These are phyloP conservation scores for Mangifera indica DNA, from an alignment of 345 rosid species.

Conservation along the genomic window DNA sequence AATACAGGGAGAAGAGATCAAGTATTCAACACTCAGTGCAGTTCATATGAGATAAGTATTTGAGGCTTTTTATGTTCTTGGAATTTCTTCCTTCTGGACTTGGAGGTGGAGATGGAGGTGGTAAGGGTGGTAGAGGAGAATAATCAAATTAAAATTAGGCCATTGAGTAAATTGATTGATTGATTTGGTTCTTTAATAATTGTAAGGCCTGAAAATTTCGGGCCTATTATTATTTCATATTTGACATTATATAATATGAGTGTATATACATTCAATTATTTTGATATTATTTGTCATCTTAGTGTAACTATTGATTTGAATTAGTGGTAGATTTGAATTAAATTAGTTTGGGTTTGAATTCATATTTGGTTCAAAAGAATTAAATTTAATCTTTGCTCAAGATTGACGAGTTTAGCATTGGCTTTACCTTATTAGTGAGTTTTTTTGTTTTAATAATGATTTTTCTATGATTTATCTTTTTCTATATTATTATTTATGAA, in stretches of 20 bases:
- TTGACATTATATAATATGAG: background rate
- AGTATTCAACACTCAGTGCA: conserved; percentile 2
- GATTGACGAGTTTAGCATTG: too few species aligned
- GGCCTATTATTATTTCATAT: background rate
- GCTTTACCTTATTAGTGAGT: too few species aligned
- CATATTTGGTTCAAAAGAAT: too few species aligned
- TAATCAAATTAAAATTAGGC: background rate
- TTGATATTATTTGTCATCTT: too few species aligned
- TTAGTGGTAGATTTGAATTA: too few species aligned
- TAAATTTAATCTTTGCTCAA: too few species aligned
- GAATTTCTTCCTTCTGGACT: background rate
- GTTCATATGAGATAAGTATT: conserved; percentile 3
- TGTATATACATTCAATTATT: background rate
- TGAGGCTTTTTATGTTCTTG: background rate
- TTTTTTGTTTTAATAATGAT: too few species aligned
- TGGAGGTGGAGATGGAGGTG: background rate
- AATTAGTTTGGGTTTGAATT: too few species aligned
- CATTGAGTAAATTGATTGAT: background rate
- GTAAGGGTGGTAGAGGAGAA: too few species aligned
- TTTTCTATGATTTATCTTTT: too few species aligned
- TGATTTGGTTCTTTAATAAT: conserved; percentile 9
- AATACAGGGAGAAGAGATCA: background rate
- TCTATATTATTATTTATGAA: too few species aligned
- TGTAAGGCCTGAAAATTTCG: conserved; percentile 3
- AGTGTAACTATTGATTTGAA: too few species aligned